These are phyloP conservation scores for Scytalidium sp. DNA, from an alignment of 2,329 filamentous ascomycete genomes.

Conservation along the genomic window DNA sequence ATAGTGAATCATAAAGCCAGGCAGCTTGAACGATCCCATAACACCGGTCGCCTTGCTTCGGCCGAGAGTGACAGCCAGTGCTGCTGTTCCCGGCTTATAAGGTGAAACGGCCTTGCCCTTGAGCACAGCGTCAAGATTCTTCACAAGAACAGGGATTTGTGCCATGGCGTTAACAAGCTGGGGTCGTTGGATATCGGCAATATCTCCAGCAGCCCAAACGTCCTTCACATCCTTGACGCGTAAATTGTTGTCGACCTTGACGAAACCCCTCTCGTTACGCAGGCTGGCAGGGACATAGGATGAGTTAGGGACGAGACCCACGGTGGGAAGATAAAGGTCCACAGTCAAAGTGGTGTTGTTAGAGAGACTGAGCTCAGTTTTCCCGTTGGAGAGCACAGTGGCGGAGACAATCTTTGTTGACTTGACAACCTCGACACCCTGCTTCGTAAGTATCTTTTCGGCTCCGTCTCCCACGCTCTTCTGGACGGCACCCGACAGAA, in stretches of 20 bases:
- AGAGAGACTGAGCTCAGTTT: conserved; percentile 45
- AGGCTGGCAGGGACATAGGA: conserved; percentile 45
- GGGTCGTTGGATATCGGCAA: conserved; percentile 16
- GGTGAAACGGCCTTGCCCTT: conserved; percentile 14
- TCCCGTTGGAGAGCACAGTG: conserved; percentile 35
- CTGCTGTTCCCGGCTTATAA: conserved; percentile 18
- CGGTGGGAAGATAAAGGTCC: conserved; percentile 55
- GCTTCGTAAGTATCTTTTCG: conserved; percentile 46
- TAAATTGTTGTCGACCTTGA: conserved; percentile 49
- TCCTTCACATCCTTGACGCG: conserved; percentile 39
- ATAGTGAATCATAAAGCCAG: conserved; percentile 21
- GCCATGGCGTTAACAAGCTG: conserved; percentile 13
- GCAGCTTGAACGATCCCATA: conserved; percentile 18
- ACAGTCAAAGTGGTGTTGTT: conserved; percentile 45
- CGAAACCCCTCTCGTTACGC: conserved; percentile 42
- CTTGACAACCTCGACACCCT: conserved; percentile 47
- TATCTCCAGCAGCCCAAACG: conserved; percentile 24
- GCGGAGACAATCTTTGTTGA: conserved; percentile 37
- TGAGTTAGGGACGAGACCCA: conserved; percentile 53
- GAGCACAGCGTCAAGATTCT: conserved; percentile 23
- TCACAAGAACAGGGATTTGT: conserved; percentile 16
- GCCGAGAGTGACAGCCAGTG: conserved; percentile 22
- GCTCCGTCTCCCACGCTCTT: conserved; percentile 26
- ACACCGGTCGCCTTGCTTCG: conserved; percentile 20
- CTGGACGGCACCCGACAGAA: conserved; percentile 15